Base-by-base conservation (phyloP, 148 eudicot species). In the Simmondsia chinensis region DNA sequence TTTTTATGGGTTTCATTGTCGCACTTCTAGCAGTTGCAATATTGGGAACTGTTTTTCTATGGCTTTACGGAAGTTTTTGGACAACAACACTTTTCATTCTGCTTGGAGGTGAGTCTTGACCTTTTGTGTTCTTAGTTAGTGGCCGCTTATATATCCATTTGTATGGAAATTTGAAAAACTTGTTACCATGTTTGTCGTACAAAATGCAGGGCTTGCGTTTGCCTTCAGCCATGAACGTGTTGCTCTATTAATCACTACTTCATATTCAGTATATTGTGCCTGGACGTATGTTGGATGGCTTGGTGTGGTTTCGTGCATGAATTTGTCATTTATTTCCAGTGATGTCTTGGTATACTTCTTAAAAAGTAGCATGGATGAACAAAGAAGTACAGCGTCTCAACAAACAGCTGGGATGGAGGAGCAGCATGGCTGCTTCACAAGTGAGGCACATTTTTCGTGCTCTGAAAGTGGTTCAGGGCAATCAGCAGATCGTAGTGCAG, bases 241-340 rank as follows among this genome's bases (percentile, higher is more conserved):
- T 63, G 89, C 86, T 14, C 68, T 86, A 52, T 51, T 75, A 20
- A 52, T 93, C 29, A 64, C 71, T 28, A 79, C 86, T 48, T 22
- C 44, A 31, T 93, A 93, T 45, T 79, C 99, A 30, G 39, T 80
- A 45, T 86, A 86, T 58, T 82, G 83, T 73, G 96, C 80, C 26
- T 82, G 85, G 83, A 50, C 57, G 24, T 75, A 79, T 63, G 81
- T 69, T 54, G 99, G 99, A 46, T 93, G 94, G 94, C 64, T 82
- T 51, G 83, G 94, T 13, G 48, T 82, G 32, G 52, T 79, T 30
- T 43, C 79, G 44, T 80, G 76, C 22, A 62, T 89, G 54, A 89
- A 81, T 61, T 60, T 89, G 22, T 81, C 97, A 40, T 89, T 89
- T 59, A 52, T 89, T 39, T 89, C 95, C 31, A 85, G 87, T 61